These are phyloP conservation scores for Globisporangium iwayamae DNA, from an alignment of 352 stramenopile genomes.

Conservation along the genomic window DNA sequence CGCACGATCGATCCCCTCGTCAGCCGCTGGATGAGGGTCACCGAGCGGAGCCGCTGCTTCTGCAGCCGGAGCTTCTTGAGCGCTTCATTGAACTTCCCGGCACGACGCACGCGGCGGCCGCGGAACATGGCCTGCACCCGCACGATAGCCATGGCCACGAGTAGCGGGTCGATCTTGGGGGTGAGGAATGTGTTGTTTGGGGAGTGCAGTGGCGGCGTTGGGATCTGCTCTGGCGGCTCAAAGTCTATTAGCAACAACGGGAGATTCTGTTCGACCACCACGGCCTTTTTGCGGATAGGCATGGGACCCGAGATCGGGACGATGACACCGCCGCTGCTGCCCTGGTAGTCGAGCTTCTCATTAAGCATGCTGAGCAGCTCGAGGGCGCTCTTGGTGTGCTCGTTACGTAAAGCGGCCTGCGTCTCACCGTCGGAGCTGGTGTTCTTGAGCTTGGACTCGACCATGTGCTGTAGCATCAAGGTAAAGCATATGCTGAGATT, in stretches of 20 bases:
- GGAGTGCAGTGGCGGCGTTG: not conserved
- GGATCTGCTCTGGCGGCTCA: not conserved
- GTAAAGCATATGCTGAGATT: too few species aligned
- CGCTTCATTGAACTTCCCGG: constrained; percentile 24
- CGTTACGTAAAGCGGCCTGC: constrained; percentile 39
- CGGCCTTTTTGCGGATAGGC: constrained; percentile 4
- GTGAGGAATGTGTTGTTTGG: not conserved
- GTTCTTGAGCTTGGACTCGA: constrained; percentile 49
- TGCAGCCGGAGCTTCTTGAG: constrained; percentile 30
- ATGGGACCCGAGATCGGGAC: not conserved
- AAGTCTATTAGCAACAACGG: not conserved
- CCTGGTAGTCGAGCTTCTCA: constrained; percentile 27
- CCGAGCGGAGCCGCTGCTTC: constrained; percentile 25
- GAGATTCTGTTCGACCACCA: not conserved
- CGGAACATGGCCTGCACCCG: constrained; percentile 35
- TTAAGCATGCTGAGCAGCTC: constrained; percentile 65
- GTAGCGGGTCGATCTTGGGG: constrained; percentile 19
- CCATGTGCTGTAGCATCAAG: constrained; percentile 29
- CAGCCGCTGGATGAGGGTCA: constrained; percentile 28
- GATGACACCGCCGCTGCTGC: not conserved
- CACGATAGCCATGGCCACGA: constrained; percentile 23
- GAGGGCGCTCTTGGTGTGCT: constrained; percentile 40
- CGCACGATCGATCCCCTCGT: constrained; percentile 10
- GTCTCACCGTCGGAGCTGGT: constrained; percentile 24
- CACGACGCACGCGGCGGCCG: constrained; percentile 22